These are phyloP conservation scores for Pleurotus platypus DNA, from an alignment of 768 basidiomycete genomes.

Conservation along the genomic window DNA sequence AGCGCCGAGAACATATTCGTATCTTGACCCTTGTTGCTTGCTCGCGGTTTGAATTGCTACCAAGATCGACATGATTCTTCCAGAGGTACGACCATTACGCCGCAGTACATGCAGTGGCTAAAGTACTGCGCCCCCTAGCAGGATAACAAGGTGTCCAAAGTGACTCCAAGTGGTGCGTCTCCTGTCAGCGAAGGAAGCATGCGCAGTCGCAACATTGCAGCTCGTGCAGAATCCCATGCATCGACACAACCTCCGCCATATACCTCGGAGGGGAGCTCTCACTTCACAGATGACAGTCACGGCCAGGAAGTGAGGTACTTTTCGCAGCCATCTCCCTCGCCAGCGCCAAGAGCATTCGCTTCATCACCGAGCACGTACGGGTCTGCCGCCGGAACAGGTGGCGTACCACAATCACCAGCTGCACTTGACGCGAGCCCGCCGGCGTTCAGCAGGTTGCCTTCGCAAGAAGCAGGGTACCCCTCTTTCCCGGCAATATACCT, in stretches of 20 bases:
- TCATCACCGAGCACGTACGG: not conserved
- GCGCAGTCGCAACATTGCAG: not conserved
- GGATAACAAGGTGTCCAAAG: not conserved
- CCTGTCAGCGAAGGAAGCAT: not conserved
- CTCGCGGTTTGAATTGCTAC: no score
- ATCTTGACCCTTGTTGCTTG: no score
- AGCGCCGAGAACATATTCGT: no score
- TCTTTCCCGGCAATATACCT: slow-evolving; percentile 30
- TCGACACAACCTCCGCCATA: slow-evolving; percentile 1
- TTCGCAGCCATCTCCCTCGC: not conserved
- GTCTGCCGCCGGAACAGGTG: no score
- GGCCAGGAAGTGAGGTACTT: not conserved
- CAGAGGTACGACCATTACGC: not conserved
- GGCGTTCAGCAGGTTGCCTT: slow-evolving; percentile 18
- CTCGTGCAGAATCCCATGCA: not conserved
- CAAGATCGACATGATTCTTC: not conserved
- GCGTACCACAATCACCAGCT: not conserved
- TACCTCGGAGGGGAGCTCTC: not conserved
- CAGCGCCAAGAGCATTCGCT: not conserved
- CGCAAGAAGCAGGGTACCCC: slow-evolving; percentile 14
- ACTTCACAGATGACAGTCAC: not conserved
- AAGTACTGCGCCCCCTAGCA: not conserved
- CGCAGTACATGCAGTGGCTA: not conserved
- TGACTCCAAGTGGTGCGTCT: not conserved
- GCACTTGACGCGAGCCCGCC: slow-evolving; percentile 4